Evolutionary conservation across 345 rosid genomes (phyloP), one percentile per base, ranked within the genome.

Genomic region (Pseudoturritis turrita): DNA sequence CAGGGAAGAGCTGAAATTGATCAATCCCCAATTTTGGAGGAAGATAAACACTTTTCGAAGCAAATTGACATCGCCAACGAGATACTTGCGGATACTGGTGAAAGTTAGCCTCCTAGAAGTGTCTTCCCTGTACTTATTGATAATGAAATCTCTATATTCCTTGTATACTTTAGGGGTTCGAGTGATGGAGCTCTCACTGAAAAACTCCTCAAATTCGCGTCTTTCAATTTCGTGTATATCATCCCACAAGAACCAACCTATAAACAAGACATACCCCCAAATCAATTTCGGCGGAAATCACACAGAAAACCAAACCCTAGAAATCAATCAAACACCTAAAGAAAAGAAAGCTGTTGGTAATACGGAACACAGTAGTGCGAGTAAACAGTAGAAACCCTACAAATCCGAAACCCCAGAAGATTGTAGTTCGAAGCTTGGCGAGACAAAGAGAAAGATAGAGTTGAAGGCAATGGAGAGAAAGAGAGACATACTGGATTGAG

Each of bases 231-330:
- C 94, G 86, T 95, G 97, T 43, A 95, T 91, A 44, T 91, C 96
- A 70, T 84, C 89, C 99, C 99, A 95, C 29, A 81, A 61, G 73
- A 95, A 95, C 98, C 98, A 95, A 78, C 92, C 96, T 88, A 71
- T 21, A 13, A 8, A 50, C 4, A n/a, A 43, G 7, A 62, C 45
- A 55, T 21, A 19, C 22, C 71, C 55, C 58, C 60, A 70, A 62
- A 61, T 54, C 51, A 52, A 37, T 28, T 40, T 28, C 65, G 25
- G 3, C 3, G 28, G 14, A 9, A 23, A 47, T n/a, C n/a, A n/a
- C n/a, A 19, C 23, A n/a, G 11, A 10, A 15, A 28, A 9, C 19
- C 3, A 31, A 72, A 60, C 53, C 62, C 58, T 29, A 72, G 29
- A 39, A 54, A 28, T 29, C 33, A 29, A 22, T 13, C 25, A 40